Evolutionary conservation across 2,329 filamentous ascomycete species (phyloP).

Genomic region (Diaporthe sp.): DNA sequence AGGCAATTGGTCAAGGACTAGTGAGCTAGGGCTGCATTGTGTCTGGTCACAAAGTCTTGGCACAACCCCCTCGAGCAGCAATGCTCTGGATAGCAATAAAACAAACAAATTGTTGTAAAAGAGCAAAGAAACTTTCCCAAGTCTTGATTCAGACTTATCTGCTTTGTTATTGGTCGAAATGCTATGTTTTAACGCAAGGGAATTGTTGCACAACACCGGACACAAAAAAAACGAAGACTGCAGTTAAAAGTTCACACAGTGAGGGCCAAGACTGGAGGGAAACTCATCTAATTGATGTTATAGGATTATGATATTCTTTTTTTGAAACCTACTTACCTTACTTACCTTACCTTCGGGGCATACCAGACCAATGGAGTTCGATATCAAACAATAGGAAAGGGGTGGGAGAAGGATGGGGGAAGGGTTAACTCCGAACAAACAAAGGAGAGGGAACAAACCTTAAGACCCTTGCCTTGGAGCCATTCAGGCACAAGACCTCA

Average conservation of each 20-base stretch:
- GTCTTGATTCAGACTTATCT: background rate
- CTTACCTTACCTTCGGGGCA: background rate
- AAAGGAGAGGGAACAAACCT: background rate
- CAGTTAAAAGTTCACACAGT: background rate
- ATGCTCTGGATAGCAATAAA: background rate
- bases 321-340: background rate
- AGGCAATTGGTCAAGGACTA: background rate
- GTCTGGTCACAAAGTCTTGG: accelerated
- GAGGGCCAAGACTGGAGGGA: background rate
- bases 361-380: background rate
- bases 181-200: background rate
- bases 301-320: background rate
- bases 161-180: background rate
- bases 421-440: no score
- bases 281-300: background rate
- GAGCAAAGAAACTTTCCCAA: background rate
- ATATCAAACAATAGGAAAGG: background rate
- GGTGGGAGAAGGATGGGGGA: background rate
- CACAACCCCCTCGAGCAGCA: background rate
- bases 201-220: background rate
- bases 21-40: background rate
- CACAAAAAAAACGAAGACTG: background rate
- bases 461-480: background rate
- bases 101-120: background rate
- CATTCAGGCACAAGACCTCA: no score